These are phyloP conservation scores for Trichophyton mentagrophytes DNA, from an alignment of 2,329 filamentous ascomycete species.

Conservation along the genomic window DNA sequence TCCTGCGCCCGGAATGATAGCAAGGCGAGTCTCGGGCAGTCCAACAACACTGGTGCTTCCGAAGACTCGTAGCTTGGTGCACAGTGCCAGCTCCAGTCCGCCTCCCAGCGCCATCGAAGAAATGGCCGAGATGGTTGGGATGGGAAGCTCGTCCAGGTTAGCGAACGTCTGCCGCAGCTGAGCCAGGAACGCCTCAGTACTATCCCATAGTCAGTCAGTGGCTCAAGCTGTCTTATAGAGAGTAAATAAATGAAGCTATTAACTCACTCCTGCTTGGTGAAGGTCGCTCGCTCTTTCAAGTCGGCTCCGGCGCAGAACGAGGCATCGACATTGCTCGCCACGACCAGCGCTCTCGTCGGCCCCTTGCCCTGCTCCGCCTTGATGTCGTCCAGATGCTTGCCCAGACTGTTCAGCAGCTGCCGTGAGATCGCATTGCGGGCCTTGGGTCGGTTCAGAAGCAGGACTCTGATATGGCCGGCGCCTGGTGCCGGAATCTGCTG, in stretches of 20 bases:
- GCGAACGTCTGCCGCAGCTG: slow-evolving; percentile 65
- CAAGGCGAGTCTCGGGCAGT: slow-evolving; percentile 81
- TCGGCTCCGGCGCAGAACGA: slow-evolving; percentile 93
- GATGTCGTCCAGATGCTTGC: slow-evolving; percentile 59
- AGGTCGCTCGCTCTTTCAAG: slow-evolving; percentile 70
- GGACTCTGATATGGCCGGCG: slow-evolving; percentile 71
- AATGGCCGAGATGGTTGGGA: slow-evolving; percentile 83
- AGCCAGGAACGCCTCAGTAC: slow-evolving; percentile 65
- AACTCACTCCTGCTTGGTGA: slow-evolving; percentile 63
- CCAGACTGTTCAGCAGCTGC: slow-evolving; percentile 59
- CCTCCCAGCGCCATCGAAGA: slow-evolving; percentile 79
- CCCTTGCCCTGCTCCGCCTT: slow-evolving; percentile 45
- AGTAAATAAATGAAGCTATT: neutral
- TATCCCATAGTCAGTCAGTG: slow-evolving; percentile 25
- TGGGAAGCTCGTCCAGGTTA: slow-evolving; percentile 58
- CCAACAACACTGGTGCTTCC: slow-evolving; percentile 64
- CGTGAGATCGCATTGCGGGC: slow-evolving; percentile 86
- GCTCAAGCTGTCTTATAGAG: neutral
- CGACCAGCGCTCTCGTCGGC: slow-evolving; percentile 63
- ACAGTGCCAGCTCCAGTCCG: slow-evolving; percentile 82
- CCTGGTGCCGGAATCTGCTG: slow-evolving; percentile 64
- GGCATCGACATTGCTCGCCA: slow-evolving; percentile 73
- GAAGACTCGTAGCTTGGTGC: slow-evolving; percentile 80
- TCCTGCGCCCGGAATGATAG: slow-evolving; percentile 88
- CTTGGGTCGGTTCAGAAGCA: slow-evolving; percentile 72